phyloP scores from a whole-genome alignment of 208 protist genomes.

The Wallacemonas rigidus region DNA sequence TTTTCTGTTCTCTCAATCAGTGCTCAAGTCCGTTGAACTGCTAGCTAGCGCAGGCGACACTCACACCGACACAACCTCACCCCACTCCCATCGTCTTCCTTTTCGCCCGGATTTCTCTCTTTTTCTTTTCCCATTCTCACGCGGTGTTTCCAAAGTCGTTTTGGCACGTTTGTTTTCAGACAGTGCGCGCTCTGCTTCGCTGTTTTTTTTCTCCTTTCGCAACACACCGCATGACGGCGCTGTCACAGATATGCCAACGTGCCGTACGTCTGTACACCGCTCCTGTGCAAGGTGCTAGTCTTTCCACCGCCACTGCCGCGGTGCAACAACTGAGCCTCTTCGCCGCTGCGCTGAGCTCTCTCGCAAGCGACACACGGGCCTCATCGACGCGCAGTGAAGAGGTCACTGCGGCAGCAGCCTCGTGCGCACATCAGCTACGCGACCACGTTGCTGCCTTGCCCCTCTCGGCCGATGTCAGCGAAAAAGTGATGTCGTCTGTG shows the following conservation, averaged over 20 bases:
- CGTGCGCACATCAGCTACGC: conserved; percentile 24
- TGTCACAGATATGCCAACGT: conserved; percentile 12
- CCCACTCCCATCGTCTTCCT: too few species aligned
- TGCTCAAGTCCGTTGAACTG: too few species aligned
- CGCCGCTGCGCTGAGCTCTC: conserved; percentile 19
- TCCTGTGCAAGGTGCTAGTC: not conserved
- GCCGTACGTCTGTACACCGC: conserved; percentile 10
- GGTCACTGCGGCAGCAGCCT: not conserved
- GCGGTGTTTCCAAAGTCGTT: too few species aligned
- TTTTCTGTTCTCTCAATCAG: not conserved
- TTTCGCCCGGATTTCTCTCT: too few species aligned
- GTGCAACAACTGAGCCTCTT: conserved; percentile 18
- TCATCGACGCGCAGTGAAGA: not conserved
- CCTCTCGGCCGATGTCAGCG: conserved; percentile 14
- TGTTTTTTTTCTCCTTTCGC: not conserved
- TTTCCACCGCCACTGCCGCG: not conserved
- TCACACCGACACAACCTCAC: too few species aligned
- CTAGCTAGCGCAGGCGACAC: too few species aligned
- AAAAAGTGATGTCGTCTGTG: conserved; percentile 35
- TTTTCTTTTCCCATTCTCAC: too few species aligned
- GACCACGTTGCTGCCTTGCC: conserved; percentile 31
- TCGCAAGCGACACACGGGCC: conserved; percentile 15
- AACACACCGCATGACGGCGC: not conserved
- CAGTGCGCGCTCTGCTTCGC: not conserved
- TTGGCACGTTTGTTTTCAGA: too few species aligned